phyloP scores from a whole-genome alignment of 164 flowering plant species.

The Aristolochia californica region DNA sequence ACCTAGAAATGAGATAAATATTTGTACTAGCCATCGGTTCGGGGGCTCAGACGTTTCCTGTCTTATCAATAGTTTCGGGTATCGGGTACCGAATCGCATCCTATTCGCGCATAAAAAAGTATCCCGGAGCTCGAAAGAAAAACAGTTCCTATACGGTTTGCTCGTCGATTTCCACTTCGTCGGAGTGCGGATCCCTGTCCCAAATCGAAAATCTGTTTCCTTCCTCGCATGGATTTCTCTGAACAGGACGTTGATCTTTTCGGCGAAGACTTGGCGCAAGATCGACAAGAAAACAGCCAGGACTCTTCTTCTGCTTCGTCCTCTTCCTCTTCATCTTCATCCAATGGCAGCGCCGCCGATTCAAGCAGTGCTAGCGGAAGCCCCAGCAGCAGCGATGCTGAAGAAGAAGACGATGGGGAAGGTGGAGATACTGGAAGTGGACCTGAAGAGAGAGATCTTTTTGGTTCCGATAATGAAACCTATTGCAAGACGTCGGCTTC shows the following conservation, averaged over 20 bases:
- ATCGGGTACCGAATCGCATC: too few species aligned
- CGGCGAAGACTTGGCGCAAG: slow-evolving; percentile 49
- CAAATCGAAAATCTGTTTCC: too few species aligned
- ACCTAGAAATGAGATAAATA: too few species aligned
- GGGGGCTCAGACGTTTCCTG: too few species aligned
- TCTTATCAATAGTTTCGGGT: too few species aligned
- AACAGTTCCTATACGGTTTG: too few species aligned
- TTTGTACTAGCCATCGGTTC: too few species aligned
- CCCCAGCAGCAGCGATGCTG: slow-evolving; percentile 24
- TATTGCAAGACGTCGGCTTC: slow-evolving; percentile 46
- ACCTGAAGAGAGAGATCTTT: slow-evolving; percentile 55
- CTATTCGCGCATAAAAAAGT: too few species aligned
- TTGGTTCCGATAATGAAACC: slow-evolving; percentile 86
- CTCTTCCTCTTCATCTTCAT: slow-evolving; percentile 40
- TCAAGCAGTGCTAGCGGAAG: slow-evolving; percentile 23
- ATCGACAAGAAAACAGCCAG: slow-evolving; percentile 15
- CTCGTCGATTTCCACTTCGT: too few species aligned
- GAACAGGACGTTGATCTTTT: slow-evolving; percentile 44
- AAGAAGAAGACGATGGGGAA: slow-evolving; percentile 34
- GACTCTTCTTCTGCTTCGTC: slow-evolving; percentile 40
- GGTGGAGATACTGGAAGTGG: slow-evolving; percentile 19
- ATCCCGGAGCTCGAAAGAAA: too few species aligned
- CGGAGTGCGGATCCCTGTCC: too few species aligned
- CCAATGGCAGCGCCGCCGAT: slow-evolving; percentile 28
- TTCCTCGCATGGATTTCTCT: slow-evolving; percentile 38